Conservation (phyloP, 345 rosid species). For the Corchorus olitorius region DNA sequence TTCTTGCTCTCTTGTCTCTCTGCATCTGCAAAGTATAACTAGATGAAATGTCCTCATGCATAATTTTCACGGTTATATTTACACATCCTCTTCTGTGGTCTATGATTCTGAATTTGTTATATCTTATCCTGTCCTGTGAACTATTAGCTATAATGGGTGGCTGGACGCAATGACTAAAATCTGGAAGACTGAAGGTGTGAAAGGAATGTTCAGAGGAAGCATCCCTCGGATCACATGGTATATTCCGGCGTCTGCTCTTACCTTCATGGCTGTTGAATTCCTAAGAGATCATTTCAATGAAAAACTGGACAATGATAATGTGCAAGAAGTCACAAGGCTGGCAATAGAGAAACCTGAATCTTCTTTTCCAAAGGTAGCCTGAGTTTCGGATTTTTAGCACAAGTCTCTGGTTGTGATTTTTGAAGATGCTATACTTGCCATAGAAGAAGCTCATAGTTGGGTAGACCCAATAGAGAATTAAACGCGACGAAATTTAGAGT, state of each 20-base stretch:
- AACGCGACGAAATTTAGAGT: too few relatives aligned
- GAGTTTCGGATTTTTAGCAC: neutral
- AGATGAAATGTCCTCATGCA: neutral
- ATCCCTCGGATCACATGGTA: conserved; percentile 92
- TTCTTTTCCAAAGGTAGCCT: conserved; percentile 46
- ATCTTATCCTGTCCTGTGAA: neutral
- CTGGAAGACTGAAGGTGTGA: conserved; percentile 68
- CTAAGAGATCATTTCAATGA: conserved; percentile 74
- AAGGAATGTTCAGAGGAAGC: conserved; percentile 87
- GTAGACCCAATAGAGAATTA: too few relatives aligned
- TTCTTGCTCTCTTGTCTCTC: neutral
- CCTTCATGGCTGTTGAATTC: conserved; percentile 96
- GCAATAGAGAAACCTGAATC: conserved; percentile 58
- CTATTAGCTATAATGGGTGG: conserved; percentile 78
- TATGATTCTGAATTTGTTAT: neutral
- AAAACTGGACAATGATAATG: conserved; percentile 26
- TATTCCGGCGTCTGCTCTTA: conserved; percentile 92
- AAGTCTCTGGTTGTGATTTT: neutral
- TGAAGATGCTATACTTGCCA: neutral
- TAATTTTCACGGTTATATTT: neutral
- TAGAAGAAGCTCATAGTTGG: neutral
- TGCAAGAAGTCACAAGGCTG: conserved; percentile 42
- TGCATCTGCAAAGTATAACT: neutral
- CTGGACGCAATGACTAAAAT: conserved; percentile 66
- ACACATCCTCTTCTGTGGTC: neutral